These are phyloP conservation scores for Trichoderma sp. DNA, from an alignment of 2,329 filamentous ascomycete species.

Conservation along the genomic window DNA sequence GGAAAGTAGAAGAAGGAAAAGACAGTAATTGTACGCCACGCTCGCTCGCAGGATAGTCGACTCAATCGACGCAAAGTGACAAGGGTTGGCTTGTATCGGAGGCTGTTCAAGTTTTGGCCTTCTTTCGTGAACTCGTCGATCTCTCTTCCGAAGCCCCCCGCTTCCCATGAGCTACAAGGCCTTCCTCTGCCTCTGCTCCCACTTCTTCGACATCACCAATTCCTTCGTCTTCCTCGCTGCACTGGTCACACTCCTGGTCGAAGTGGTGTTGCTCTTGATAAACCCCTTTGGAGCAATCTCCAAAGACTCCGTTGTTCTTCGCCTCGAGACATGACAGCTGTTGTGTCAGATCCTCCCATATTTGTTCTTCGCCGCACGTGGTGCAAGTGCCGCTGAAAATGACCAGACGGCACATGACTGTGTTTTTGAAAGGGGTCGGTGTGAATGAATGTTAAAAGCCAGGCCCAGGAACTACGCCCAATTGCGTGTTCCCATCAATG, in stretches of 20 bases:
- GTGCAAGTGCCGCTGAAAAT: conserved; percentile 45
- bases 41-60: background rate
- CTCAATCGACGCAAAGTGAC: background rate
- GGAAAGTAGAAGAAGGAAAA: background rate
- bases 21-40: background rate
- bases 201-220: conserved; percentile 38
- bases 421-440: background rate
- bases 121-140: conserved; percentile 27
- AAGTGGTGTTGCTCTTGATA: conserved; percentile 43
- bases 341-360: conserved; percentile 45
- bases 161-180: conserved; percentile 19
- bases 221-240: conserved; percentile 42
- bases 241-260: conserved; percentile 48
- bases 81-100: background rate
- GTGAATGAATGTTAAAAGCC: background rate
- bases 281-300: conserved; percentile 42
- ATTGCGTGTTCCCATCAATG: background rate
- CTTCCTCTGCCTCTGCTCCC: background rate
- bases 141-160: conserved; percentile 24
- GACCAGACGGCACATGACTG: conserved; percentile 46
- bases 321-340: conserved; percentile 48
- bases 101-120: conserved; percentile 31
- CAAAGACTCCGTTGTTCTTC: conserved; percentile 47
- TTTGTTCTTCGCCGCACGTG: conserved; percentile 39
- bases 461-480: background rate